A percentile compares a stretch with the other conserved stretches of the same genome.
Evolutionary conservation across 1,284 basidiomycete species (phyloP).

Genomic region (Ganoderma meredithae): DNA sequence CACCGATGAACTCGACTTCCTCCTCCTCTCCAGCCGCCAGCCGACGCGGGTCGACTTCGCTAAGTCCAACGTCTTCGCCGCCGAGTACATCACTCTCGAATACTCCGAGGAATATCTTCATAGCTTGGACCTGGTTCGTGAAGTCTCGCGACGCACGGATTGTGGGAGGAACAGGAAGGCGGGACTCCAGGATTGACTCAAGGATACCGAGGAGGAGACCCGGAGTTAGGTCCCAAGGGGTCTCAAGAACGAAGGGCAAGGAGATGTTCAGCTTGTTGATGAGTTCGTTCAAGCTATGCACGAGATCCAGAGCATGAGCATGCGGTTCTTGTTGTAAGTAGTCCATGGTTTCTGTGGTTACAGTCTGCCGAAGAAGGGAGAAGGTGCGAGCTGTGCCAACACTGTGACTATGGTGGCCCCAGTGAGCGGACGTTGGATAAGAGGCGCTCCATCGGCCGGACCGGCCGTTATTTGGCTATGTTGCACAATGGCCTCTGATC

Average conservation of each 20-base stretch:
- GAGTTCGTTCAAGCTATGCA: conserved; percentile 52
- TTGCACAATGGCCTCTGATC: conserved; percentile 14
- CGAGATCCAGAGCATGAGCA: conserved; percentile 27
- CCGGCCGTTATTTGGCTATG: conserved; percentile 1
- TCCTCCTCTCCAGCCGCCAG: conserved; percentile 68
- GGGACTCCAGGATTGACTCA: conserved; percentile 59
- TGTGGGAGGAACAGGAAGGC: conserved; percentile 52
- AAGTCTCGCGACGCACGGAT: conserved; percentile 51
- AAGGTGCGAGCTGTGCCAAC: not conserved
- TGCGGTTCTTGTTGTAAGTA: not conserved
- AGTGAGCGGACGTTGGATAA: not conserved
- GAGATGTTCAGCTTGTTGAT: conserved; percentile 59
- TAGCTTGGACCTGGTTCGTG: conserved; percentile 57
- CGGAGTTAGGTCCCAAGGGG: conserved; percentile 75
- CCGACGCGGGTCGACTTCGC: conserved; percentile 65
- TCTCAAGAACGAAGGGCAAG: conserved; percentile 51
- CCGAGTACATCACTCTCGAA: conserved; percentile 71
- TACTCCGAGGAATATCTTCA: conserved; percentile 82
- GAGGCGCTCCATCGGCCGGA: not conserved
- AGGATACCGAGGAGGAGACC: conserved; percentile 71
- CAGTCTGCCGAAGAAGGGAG: not conserved
- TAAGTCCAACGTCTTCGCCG: conserved; percentile 63
- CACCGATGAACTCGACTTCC: conserved; percentile 67
- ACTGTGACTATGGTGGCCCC: not conserved
- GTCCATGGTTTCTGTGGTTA: not conserved